Evolutionary conservation across 2,329 filamentous ascomycete species (phyloP).

Genomic region (Fusarium sarcochroum): DNA sequence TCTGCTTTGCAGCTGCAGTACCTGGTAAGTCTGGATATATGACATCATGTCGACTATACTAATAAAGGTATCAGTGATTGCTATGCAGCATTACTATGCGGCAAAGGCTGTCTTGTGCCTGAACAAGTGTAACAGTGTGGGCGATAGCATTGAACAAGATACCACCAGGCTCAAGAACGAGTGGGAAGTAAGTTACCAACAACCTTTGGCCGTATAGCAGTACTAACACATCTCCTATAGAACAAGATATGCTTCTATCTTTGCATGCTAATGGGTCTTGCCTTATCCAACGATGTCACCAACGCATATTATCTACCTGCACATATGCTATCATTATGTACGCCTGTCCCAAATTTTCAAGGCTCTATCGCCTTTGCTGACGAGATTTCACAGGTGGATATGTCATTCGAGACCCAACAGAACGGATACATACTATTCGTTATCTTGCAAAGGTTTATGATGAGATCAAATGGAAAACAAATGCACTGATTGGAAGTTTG

Average conservation of each 20-base stretch:
- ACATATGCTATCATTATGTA: slow-evolving; percentile 18
- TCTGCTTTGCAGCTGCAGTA: neutral
- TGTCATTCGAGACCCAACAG: neutral
- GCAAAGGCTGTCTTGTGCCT: slow-evolving; percentile 1
- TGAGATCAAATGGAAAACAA: slow-evolving; percentile 14
- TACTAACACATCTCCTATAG: accelerated
- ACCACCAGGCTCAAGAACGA: neutral
- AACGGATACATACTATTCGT: neutral
- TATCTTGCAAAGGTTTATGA: slow-evolving; percentile 2
- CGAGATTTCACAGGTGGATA: slow-evolving; percentile 1
- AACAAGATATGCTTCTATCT: neutral
- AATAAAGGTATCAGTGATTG: neutral
- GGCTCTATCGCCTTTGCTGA: accelerated
- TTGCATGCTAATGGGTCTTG: slow-evolving; percentile 8
- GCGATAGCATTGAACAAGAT: too few relatives aligned
- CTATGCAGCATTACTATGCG: slow-evolving; percentile 18
- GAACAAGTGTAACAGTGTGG: neutral
- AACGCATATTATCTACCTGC: slow-evolving; percentile 18
- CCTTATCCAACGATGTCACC: neutral
- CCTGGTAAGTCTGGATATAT: neutral
- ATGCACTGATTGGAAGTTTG: neutral
- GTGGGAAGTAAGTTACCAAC: neutral
- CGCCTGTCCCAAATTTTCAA: accelerated
- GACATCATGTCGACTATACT: accelerated
- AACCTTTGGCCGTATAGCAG: too few relatives aligned